A percentile compares a stretch with the other conserved stretches of the same genome.
Evolutionary conservation across 2,329 filamentous ascomycete species (phyloP).

Genomic region (Drechslerella dactyloides): DNA sequence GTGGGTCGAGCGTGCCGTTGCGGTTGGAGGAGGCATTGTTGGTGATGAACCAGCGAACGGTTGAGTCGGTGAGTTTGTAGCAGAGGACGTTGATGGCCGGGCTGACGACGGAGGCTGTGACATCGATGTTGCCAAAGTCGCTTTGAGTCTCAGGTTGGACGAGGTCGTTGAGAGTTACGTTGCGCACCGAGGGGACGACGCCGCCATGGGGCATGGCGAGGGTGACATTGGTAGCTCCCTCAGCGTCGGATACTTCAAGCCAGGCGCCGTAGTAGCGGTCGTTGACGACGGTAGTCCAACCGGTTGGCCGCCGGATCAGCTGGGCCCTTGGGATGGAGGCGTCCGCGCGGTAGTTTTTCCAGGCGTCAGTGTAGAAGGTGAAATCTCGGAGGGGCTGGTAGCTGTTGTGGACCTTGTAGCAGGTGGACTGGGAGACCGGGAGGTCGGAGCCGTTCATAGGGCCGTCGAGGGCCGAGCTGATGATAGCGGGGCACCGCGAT

Average conservation of each 20-base stretch:
- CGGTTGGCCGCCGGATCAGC: constrained; percentile 26
- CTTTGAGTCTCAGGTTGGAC: constrained; percentile 71
- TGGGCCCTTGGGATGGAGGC: constrained; percentile 27
- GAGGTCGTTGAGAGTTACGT: constrained; percentile 68
- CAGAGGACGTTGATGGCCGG: constrained; percentile 76
- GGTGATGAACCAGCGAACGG: constrained; percentile 36
- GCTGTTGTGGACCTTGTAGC: constrained; percentile 45
- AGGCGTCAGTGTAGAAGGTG: constrained; percentile 43
- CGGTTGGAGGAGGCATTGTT: constrained; percentile 55
- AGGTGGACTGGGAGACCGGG: constrained; percentile 43
- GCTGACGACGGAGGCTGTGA: constrained; percentile 72
- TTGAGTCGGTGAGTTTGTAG: constrained; percentile 64
- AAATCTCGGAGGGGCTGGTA: constrained; percentile 46
- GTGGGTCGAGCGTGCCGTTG: constrained; percentile 49
- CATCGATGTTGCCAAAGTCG: constrained; percentile 72
- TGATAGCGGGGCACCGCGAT: constrained; percentile 40
- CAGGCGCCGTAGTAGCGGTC: constrained; percentile 61
- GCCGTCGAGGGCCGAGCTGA: constrained; percentile 34
- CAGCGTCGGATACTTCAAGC: constrained; percentile 31
- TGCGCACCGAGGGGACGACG: constrained; percentile 70
- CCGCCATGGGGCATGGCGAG: constrained; percentile 77
- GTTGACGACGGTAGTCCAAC: constrained; percentile 59
- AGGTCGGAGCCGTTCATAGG: constrained; percentile 46
- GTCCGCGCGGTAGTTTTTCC: constrained; percentile 35
- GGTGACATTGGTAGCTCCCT: constrained; percentile 74